Percentiles rank a stretch among this genome's conserved stretches.
These are phyloP conservation scores for Marasmius fiardii DNA, from an alignment of 1,284 basidiomycete species.

Conservation along the genomic window DNA sequence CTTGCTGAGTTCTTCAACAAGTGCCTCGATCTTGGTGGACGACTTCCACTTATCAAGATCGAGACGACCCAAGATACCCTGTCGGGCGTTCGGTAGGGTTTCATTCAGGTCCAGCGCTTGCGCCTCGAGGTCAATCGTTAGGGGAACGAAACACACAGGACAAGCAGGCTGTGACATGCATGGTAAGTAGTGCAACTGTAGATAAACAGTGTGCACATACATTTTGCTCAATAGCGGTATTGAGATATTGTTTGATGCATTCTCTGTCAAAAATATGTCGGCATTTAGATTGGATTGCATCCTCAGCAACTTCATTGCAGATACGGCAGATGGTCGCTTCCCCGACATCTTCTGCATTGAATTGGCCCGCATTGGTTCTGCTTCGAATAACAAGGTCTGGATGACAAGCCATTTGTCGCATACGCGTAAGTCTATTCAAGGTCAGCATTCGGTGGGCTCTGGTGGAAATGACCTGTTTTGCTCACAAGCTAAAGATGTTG, in stretches of 20 bases:
- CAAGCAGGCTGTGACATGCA: constrained; percentile 70
- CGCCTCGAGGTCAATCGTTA: constrained; percentile 95
- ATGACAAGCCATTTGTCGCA: constrained; percentile 96
- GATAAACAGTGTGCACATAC: constrained; percentile 38
- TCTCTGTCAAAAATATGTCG: constrained; percentile 91
- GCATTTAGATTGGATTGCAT: constrained; percentile 93
- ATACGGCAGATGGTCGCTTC: constrained; percentile 87
- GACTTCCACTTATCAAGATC: constrained; percentile 91
- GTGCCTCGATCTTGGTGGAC: constrained; percentile 95
- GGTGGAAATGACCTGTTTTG: constrained; percentile 11
- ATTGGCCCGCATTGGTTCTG: constrained; percentile 68
- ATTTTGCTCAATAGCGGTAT: constrained; percentile 67
- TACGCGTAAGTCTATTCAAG: constrained; percentile 67
- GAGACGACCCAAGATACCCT: constrained; percentile 92
- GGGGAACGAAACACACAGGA: constrained; percentile 90
- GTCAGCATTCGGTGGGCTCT: constrained; percentile 2
- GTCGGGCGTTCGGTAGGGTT: constrained; percentile 56
- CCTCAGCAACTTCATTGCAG: constrained; percentile 97
- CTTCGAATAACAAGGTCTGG: constrained; percentile 94
- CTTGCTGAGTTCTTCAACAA: constrained; percentile 91
- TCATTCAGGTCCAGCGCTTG: constrained; percentile 86
- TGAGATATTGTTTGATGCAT: constrained; percentile 93
- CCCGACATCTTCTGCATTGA: constrained; percentile 53
- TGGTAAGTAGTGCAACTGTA: constrained; percentile 1
- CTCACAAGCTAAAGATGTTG: constrained; percentile 87